Conservation (phyloP, 371 early-diverging fungal species). For the Phascolomyces articulosus region DNA sequence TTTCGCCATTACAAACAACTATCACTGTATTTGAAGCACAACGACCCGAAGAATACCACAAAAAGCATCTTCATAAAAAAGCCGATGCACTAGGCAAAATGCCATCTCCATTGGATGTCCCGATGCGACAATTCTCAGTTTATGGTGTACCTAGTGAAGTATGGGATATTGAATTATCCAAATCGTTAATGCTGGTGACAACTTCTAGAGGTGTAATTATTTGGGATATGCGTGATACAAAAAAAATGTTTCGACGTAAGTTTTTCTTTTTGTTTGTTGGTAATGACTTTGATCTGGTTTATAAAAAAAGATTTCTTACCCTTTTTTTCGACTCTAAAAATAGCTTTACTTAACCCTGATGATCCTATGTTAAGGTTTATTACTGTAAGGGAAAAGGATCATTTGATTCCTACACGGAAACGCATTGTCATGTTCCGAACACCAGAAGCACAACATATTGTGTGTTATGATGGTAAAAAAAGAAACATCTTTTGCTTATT, state of each 20-base stretch:
- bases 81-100: not conserved
- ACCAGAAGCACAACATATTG: conserved; percentile 31
- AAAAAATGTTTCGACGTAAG: conserved; percentile 12
- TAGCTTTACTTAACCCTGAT: conserved; percentile 36
- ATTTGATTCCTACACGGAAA: conserved; percentile 25
- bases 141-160: conserved; percentile 38
- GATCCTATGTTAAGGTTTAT: conserved; percentile 38
- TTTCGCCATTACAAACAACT: conserved; percentile 17
- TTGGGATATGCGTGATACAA: conserved; percentile 29
- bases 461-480: conserved; percentile 44
- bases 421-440: conserved; percentile 34
- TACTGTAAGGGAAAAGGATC: conserved; percentile 27
- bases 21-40: conserved; percentile 35
- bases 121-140: conserved; percentile 9
- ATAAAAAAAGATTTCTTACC: too few relatives aligned
- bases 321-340: not conserved
- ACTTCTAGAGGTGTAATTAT: conserved; percentile 36
- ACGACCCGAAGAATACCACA: conserved; percentile 17
- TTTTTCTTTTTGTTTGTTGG: not conserved
- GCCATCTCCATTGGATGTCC: conserved; percentile 15
- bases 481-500: not conserved
- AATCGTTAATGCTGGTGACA: conserved; percentile 33
- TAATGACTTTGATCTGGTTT: too few relatives aligned
- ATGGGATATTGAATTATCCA: conserved; percentile 44
- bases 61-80: not conserved